A percentile compares a stretch with the other conserved stretches of the same genome.
These are phyloP conservation scores for Plectosphaerella cucumerina DNA, from an alignment of 2,329 filamentous ascomycete genomes.

Conservation along the genomic window DNA sequence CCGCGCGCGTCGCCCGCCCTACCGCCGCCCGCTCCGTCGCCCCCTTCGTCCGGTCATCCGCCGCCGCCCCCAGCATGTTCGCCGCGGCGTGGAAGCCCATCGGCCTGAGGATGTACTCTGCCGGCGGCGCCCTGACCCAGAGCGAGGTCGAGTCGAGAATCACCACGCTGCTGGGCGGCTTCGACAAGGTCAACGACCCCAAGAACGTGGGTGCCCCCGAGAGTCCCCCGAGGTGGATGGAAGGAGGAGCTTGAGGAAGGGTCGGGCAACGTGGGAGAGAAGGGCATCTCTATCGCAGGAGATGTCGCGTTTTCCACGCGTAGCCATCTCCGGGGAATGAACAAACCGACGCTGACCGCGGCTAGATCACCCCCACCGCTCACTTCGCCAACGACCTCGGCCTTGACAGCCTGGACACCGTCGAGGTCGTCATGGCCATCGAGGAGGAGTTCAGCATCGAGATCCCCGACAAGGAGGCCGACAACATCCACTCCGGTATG, in stretches of 20 bases:
- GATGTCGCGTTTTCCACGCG: no score
- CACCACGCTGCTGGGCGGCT: slow-evolving; percentile 87
- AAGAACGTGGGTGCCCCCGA: slow-evolving; percentile 49
- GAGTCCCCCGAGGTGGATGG: neutral
- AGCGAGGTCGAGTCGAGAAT: slow-evolving; percentile 88
- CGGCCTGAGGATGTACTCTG: slow-evolving; percentile 80
- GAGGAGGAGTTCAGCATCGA: slow-evolving; percentile 94
- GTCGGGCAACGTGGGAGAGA: no score
- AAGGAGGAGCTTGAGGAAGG: no score
- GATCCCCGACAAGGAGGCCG: slow-evolving; percentile 96
- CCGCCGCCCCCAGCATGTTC: slow-evolving; percentile 55
- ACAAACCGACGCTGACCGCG: neutral
- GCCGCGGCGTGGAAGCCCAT: slow-evolving; percentile 61
- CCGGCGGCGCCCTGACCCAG: slow-evolving; percentile 72
- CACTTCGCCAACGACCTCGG: slow-evolving; percentile 98
- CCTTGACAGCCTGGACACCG: slow-evolving; percentile 94
- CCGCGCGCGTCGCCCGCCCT: slow-evolving; percentile 44
- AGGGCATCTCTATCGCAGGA: no score
- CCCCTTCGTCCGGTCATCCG: slow-evolving; percentile 40
- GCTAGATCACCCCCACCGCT: slow-evolving; percentile 74
- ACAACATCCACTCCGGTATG: slow-evolving; percentile 90
- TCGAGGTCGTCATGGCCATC: slow-evolving; percentile 99
- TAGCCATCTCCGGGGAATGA: slow-evolving; percentile 4
- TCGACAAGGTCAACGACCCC: slow-evolving; percentile 84
- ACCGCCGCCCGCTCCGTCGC: slow-evolving; percentile 54